Evolutionary conservation across 2,329 filamentous ascomycete species (phyloP), one percentile per base, ranked within the genome.

Genomic region (Arthrobotrys conoides): DNA sequence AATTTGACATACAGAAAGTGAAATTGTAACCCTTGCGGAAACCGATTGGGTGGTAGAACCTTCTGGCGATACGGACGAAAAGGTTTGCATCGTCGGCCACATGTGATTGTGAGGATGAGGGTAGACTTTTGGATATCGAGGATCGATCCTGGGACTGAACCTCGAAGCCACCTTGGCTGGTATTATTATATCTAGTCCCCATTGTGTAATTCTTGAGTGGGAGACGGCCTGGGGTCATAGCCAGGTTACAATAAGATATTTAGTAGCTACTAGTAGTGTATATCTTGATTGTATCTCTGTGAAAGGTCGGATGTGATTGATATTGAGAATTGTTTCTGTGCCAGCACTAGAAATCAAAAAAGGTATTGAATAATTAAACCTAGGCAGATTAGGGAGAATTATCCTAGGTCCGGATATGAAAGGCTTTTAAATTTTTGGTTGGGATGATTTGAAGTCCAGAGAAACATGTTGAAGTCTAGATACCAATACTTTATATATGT

Each of bases 11-110:
- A 83, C 86, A 90, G 1, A 90, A 84, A 44, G 84, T 80, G 80
- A 90, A 89, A 82, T 89, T 90, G 84, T 89, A 90, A 41, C 85
- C 85, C 81, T 87, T 88, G 1, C 84, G 82, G 84, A 91, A 91
- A 61, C 89, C 89, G 4, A 73, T 67, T 1, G 70, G 63, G n/a
- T 73, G 61, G n/a, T 73, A 67, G 3, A 73, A 9, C n/a, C 68
- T 67, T 41, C 70, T 38, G n/a, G 49, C 49, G 27, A 49, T 57
- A n/a, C 33, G 33, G 36, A 72, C 70, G 33, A 72, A 67, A 3
- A 10, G 6, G 18, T 72, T 72, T 16, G 70, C 9, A 27, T 61
- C 20, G 18, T 59, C 57, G 36, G 22, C n/a, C 24, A 20, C 33
- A n/a, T 2, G 4, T 44, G 36, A 36, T 27, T 12, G 5, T 9